Evolutionary conservation across 768 basidiomycete species (phyloP).

Genomic region (Leccinum broughii): DNA sequence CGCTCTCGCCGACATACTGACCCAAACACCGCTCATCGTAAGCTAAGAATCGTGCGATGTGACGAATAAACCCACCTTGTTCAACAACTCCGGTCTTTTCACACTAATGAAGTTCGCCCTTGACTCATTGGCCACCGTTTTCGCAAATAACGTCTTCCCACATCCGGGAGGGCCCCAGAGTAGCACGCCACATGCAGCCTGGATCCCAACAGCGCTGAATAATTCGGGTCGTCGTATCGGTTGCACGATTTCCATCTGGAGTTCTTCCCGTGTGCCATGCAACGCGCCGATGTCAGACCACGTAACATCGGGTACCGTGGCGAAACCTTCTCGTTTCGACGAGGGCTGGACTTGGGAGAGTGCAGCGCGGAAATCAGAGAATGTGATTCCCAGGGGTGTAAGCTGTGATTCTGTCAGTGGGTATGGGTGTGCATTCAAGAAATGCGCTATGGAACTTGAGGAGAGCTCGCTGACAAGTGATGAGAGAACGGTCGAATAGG

Average conservation of each 20-base stretch:
- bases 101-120: constrained; percentile 97
- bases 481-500: constrained; percentile 32
- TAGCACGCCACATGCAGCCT: constrained; percentile 88
- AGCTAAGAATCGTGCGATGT: background rate
- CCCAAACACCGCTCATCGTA: background rate
- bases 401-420: constrained; percentile 80
- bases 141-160: constrained; percentile 96
- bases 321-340: constrained; percentile 96
- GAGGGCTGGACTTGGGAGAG: constrained; percentile 93
- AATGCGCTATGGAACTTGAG: constrained; percentile 78
- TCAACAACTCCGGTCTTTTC: constrained; percentile 94
- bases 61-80: constrained; percentile 65
- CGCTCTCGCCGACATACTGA: constrained; percentile 97
- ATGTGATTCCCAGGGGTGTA: constrained; percentile 76
- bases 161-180: constrained; percentile 99
- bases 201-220: constrained; percentile 86
- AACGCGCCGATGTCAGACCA: constrained; percentile 96
- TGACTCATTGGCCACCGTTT: constrained; percentile 96
- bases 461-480: constrained; percentile 43
- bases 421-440: constrained; percentile 83
- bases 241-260: constrained; percentile 97
- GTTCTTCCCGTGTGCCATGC: constrained; percentile 80
- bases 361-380: constrained; percentile 76
- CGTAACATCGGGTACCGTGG: constrained; percentile 92
- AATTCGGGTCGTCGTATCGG: constrained; percentile 89